A percentile compares a stretch with the other conserved stretches of the same genome.
phyloP scores from a whole-genome alignment of 306 rosid genomes.

The Rosa multiflora region DNA sequence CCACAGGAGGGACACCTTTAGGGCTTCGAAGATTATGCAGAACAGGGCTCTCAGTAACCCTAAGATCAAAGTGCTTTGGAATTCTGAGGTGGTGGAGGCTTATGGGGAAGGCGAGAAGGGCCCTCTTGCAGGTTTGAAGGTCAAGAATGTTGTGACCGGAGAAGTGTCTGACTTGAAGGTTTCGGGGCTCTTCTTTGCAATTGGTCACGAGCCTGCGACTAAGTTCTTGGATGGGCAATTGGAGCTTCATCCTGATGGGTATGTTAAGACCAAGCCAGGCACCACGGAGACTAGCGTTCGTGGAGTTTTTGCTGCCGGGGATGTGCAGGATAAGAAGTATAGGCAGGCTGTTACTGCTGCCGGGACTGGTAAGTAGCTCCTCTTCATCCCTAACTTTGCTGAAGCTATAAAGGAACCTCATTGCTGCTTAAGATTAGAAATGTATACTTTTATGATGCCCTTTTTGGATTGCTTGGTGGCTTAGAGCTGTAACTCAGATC shows the following conservation, averaged over 20 bases:
- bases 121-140: constrained; percentile 64
- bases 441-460: neutral
- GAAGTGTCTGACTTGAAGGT: constrained; percentile 67
- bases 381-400: neutral
- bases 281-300: constrained; percentile 59
- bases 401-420: neutral
- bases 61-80: constrained; percentile 67
- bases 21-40: constrained; percentile 93
- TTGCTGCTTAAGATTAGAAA: too few relatives aligned
- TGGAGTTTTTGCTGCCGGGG: constrained; percentile 94
- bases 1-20: constrained; percentile 64
- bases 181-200: constrained; percentile 72
- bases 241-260: constrained; percentile 64
- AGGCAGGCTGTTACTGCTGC: constrained; percentile 95
- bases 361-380: constrained; percentile 53
- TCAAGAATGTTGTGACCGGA: constrained; percentile 53
- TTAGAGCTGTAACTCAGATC: neutral
- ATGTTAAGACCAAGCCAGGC: constrained; percentile 60
- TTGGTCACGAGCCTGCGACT: constrained; percentile 88
- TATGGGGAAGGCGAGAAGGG: constrained; percentile 42
- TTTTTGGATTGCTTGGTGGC: neutral
- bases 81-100: constrained; percentile 66
- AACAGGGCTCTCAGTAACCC: constrained; percentile 55
- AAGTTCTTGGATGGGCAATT: constrained; percentile 77
- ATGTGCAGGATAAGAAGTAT: constrained; percentile 93